phyloP scores from a whole-genome alignment of 2,329 filamentous ascomycete species.

The Ophiocordyceps camponoti-rufipedis region DNA sequence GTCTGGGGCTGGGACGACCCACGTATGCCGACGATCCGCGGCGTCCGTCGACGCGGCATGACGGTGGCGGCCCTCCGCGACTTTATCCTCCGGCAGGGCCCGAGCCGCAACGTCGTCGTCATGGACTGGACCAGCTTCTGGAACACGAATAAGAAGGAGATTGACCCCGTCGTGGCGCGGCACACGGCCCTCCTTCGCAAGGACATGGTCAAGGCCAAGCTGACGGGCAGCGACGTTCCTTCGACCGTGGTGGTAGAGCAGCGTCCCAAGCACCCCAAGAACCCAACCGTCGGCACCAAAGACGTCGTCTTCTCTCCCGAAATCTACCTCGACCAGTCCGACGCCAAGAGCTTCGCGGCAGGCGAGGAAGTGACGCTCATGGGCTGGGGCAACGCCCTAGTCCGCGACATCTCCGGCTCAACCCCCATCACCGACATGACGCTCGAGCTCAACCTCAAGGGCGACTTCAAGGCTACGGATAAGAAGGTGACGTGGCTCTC shows the following conservation, averaged over 20 bases:
- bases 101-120: slow-evolving; percentile 65
- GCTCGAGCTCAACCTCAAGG: slow-evolving; percentile 75
- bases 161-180: slow-evolving; percentile 57
- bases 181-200: slow-evolving; percentile 57
- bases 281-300: slow-evolving; percentile 68
- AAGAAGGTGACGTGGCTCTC: slow-evolving; percentile 96
- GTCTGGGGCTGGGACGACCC: slow-evolving; percentile 81
- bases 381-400: slow-evolving; percentile 87
- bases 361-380: slow-evolving; percentile 90
- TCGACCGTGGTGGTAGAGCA: slow-evolving; percentile 47
- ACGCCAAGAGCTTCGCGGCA: slow-evolving; percentile 62
- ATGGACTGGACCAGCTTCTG: slow-evolving; percentile 69
- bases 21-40: slow-evolving; percentile 69
- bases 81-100: slow-evolving; percentile 72
- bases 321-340: slow-evolving; percentile 70
- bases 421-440: slow-evolving; percentile 51
- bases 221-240: slow-evolving; percentile 51
- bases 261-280: slow-evolving; percentile 80
- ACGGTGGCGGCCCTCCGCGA: slow-evolving; percentile 63
- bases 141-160: slow-evolving; percentile 64
- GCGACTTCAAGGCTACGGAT: slow-evolving; percentile 85
- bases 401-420: slow-evolving; percentile 43
- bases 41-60: slow-evolving; percentile 61
- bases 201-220: slow-evolving; percentile 49
- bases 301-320: slow-evolving; percentile 62